Evolutionary conservation across 768 basidiomycete species (phyloP).

Genomic region (Phallus indusiatus): DNA sequence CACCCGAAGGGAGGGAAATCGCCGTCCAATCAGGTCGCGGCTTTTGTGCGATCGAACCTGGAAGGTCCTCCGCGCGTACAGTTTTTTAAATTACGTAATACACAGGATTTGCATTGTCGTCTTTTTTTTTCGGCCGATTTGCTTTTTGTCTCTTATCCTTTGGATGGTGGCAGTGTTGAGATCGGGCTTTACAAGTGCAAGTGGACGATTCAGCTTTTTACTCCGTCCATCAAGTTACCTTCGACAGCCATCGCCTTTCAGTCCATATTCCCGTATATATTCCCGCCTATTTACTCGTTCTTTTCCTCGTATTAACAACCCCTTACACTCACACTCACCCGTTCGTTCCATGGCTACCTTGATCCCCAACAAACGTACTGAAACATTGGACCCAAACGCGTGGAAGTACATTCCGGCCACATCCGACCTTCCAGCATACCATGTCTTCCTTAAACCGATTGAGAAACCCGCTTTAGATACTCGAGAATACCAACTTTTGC

Average conservation of each 20-base stretch:
- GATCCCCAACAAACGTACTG: not conserved
- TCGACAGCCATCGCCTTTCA: no score
- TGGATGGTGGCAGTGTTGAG: not conserved
- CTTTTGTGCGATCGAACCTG: no score
- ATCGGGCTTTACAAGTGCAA: not conserved
- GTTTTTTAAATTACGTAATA: no score
- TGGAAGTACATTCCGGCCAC: conserved; percentile 9
- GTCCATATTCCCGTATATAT: no score
- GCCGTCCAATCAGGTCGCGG: no score
- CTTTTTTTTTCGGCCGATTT: no score
- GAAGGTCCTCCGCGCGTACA: no score
- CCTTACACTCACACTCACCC: not conserved
- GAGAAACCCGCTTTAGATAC: conserved; percentile 71
- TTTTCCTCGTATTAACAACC: not conserved
- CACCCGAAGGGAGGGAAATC: no score
- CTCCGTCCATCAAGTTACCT: not conserved
- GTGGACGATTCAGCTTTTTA: not conserved
- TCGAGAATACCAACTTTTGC: conserved; percentile 70
- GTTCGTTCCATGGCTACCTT: not conserved
- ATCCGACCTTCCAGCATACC: conserved; percentile 32
- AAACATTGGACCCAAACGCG: not conserved
- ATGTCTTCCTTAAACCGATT: conserved; percentile 48
- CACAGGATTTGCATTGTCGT: no score
- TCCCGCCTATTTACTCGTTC: no score
- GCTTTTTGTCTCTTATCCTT: no score